Percentiles rank a stretch among this genome's conserved stretches.
Conservation (phyloP, 257 asterid species). For the Thymus quinquecostatus region DNA sequence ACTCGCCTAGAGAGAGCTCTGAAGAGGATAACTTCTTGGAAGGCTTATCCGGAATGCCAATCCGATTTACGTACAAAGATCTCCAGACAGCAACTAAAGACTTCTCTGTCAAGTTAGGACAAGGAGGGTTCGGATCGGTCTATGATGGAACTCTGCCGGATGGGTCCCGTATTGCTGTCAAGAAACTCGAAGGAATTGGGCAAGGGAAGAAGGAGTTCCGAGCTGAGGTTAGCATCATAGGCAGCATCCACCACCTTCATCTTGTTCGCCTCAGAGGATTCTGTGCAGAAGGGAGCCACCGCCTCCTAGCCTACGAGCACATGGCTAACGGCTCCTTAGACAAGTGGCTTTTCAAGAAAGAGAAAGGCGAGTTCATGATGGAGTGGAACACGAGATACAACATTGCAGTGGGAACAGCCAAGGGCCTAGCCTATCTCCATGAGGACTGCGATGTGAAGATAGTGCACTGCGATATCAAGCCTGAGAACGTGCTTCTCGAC, state of each 20-base stretch:
- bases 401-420: slow-evolving; percentile 86
- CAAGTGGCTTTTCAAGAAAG: slow-evolving; percentile 79
- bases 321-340: slow-evolving; percentile 92
- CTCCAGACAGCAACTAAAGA: slow-evolving; percentile 74
- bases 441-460: slow-evolving; percentile 88
- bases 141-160: slow-evolving; percentile 76
- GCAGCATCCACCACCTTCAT: slow-evolving; percentile 92
- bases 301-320: slow-evolving; percentile 88
- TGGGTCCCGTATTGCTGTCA: slow-evolving; percentile 80
- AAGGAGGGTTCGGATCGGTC: slow-evolving; percentile 99
- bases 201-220: slow-evolving; percentile 99
- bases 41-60: slow-evolving; percentile 84
- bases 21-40: slow-evolving; percentile 89
- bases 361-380: slow-evolving; percentile 59
- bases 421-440: slow-evolving; percentile 84
- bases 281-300: slow-evolving; percentile 88
- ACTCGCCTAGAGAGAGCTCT: slow-evolving; percentile 54
- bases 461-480: slow-evolving; percentile 87
- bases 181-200: slow-evolving; percentile 87
- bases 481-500: slow-evolving; percentile 85
- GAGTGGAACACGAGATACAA: slow-evolving; percentile 77
- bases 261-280: slow-evolving; percentile 84
- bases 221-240: slow-evolving; percentile 94
- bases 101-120: slow-evolving; percentile 82
- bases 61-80: slow-evolving; percentile 77